These are phyloP conservation scores for Cocos nucifera DNA, from an alignment of 176 grass and related monocot species.

Conservation along the genomic window DNA sequence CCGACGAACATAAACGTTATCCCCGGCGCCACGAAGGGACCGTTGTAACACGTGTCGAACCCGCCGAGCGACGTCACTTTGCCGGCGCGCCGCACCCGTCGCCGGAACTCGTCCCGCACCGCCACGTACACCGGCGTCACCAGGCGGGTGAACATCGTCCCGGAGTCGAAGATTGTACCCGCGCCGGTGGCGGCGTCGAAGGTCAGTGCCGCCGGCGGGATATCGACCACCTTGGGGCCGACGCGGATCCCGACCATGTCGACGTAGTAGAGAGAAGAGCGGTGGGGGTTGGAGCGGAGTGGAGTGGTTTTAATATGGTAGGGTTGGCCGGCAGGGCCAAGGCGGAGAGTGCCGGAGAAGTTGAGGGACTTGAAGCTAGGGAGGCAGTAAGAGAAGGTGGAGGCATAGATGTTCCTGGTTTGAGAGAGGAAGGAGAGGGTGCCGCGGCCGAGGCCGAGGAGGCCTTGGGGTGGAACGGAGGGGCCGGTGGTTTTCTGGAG, in stretches of 20 bases:
- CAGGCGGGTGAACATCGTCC: slow-evolving; percentile 86
- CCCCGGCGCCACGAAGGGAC: slow-evolving; percentile 47
- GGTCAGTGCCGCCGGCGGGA: slow-evolving; percentile 35
- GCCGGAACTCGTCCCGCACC: slow-evolving; percentile 75
- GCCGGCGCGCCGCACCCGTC: slow-evolving; percentile 64
- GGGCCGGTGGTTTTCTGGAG: slow-evolving; percentile 48
- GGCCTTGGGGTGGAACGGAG: slow-evolving; percentile 66
- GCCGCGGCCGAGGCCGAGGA: slow-evolving; percentile 60
- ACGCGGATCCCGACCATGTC: slow-evolving; percentile 70
- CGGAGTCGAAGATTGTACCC: slow-evolving; percentile 79
- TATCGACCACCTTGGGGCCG: slow-evolving; percentile 32
- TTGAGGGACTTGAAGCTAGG: slow-evolving; percentile 90
- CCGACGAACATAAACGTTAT: slow-evolving; percentile 61
- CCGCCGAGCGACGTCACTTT: slow-evolving; percentile 66
- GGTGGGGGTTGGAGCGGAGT: slow-evolving; percentile 69
- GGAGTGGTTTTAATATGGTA: slow-evolving; percentile 47
- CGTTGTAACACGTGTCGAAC: slow-evolving; percentile 94
- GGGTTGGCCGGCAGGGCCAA: slow-evolving; percentile 62
- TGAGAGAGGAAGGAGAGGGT: slow-evolving; percentile 67
- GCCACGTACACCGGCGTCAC: slow-evolving; percentile 65
- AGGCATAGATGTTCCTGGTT: slow-evolving; percentile 37
- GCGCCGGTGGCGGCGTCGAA: slow-evolving; percentile 60
- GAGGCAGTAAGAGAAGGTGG: slow-evolving; percentile 92
- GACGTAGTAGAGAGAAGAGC: slow-evolving; percentile 81
- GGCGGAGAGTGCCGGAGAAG: slow-evolving; percentile 85